Base-by-base conservation (phyloP, 2,329 filamentous ascomycete species). In the Ilyonectria destructans region DNA sequence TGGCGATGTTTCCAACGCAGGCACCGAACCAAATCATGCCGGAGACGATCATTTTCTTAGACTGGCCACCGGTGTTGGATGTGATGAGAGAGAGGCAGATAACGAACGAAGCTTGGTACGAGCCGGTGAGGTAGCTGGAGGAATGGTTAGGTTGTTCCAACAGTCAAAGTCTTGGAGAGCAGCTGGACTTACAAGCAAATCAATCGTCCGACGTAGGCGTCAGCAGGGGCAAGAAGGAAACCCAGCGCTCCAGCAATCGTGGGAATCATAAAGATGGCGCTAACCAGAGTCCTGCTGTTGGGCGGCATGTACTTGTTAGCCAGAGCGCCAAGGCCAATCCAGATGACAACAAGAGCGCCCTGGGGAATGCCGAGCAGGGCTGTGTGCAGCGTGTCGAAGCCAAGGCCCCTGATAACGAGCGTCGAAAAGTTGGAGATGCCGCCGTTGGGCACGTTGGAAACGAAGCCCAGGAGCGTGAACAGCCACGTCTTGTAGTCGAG, bases 11-110 rank as follows among this genome's bases (percentile, higher is more conserved):
- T 6, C 89, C 89, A 1, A 86, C 83, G 72, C 88, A 90, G 63
- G 88, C 88, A 0, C 87, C 88, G 10, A 91, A 81, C 79, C 89
- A 90, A 2, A 90, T 82, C 64, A 89, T 85, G 1, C 87, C 88
- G 23, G 89, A 90, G n/a, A 88, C 89, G 29, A 90, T 86, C 52
- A 91, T 88, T 75, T 91, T 90, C 75, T 91, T 91, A 1, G 88
- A 89, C 69, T 90, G 87, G 0, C 88, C 88, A 1, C 82, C 84
- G 0, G 83, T 84, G 71, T 88, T 88, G 43, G 84, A 84, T 0
- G 85, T 86, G 48, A 84, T 83, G 65, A 87, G 81, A 1, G 82
- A 83, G 0, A 87, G 77, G 2, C 74, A 78, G 23, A 83, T 76
- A 51, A 82, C 80, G 35, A 82, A 83, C 0, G 82, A 82, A 0